These are phyloP conservation scores for Carex kokanica DNA, from an alignment of 176 grass and related monocot species.

Conservation along the genomic window DNA sequence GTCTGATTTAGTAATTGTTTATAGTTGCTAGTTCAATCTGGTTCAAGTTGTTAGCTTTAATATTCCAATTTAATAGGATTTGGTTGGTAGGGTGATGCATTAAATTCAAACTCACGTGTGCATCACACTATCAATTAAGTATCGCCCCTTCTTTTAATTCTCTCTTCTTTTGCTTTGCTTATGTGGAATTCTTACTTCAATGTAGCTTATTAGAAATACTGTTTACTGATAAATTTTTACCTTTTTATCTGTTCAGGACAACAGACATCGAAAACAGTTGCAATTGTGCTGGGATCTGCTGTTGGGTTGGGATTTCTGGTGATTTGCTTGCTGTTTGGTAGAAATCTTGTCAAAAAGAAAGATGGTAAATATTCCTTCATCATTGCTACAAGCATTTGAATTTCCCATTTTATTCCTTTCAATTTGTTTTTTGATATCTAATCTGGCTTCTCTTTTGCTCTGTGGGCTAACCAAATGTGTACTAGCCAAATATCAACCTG, in stretches of 20 bases:
- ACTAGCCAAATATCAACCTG: slow-evolving; percentile 4
- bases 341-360: slow-evolving; percentile 77
- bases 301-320: slow-evolving; percentile 80
- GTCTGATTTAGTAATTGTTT: slow-evolving; percentile 21
- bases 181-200: neutral
- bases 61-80: slow-evolving; percentile 16
- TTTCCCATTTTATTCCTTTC: neutral
- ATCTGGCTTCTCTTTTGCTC: neutral
- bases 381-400: neutral
- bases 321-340: slow-evolving; percentile 92
- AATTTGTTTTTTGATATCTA: neutral
- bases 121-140: slow-evolving; percentile 11
- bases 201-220: neutral
- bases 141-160: neutral
- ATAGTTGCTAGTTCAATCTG: neutral
- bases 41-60: neutral
- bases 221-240: slow-evolving; percentile 2
- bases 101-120: slow-evolving; percentile 16
- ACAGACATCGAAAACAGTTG: slow-evolving; percentile 89
- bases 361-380: slow-evolving; percentile 55
- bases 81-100: slow-evolving; percentile 18
- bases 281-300: slow-evolving; percentile 91
- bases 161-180: slow-evolving; percentile 13
- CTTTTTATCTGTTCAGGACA: slow-evolving; percentile 46
- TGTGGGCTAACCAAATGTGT: neutral